A percentile compares a stretch with the other conserved stretches of the same genome.
These are phyloP conservation scores for Epichloe scottii DNA, from an alignment of 2,329 filamentous ascomycete species.

Conservation along the genomic window DNA sequence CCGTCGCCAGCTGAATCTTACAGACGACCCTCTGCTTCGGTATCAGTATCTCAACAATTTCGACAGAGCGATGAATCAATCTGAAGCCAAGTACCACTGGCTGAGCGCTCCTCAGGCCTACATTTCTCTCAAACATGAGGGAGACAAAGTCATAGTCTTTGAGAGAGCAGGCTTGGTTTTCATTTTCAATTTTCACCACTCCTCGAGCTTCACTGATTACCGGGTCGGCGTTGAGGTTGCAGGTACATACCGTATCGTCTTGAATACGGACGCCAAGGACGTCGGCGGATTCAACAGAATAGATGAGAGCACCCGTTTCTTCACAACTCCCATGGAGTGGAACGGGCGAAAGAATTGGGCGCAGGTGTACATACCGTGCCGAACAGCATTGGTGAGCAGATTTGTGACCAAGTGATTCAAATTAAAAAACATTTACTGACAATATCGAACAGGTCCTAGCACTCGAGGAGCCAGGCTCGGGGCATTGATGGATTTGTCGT, in stretches of 20 bases:
- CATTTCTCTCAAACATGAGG: conserved; percentile 85
- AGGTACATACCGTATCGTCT: conserved; percentile 76
- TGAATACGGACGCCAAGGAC: conserved; percentile 66
- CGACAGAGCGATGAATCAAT: conserved; percentile 79
- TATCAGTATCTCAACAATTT: conserved; percentile 92
- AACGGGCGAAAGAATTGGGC: conserved; percentile 82
- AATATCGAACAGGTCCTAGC: conserved; percentile 33
- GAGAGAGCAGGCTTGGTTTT: conserved; percentile 84
- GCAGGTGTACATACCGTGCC: conserved; percentile 78
- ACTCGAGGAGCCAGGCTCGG: conserved; percentile 20
- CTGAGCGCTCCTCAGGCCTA: conserved; percentile 75
- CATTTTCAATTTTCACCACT: conserved; percentile 92
- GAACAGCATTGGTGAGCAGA: conserved; percentile 64
- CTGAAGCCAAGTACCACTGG: conserved; percentile 86
- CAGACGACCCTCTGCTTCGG: conserved; percentile 72
- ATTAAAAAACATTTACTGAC: conserved; percentile 13
- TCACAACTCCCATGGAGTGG: conserved; percentile 84
- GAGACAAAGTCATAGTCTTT: conserved; percentile 90
- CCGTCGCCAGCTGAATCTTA: conserved; percentile 82
- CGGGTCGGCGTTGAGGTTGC: conserved; percentile 74
- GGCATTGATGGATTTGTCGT: conserved; percentile 4
- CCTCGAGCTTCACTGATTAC: conserved; percentile 80
- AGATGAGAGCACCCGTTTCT: conserved; percentile 72
- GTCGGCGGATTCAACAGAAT: conserved; percentile 74
- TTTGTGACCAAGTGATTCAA: neutral